Percentiles rank a stretch among this genome's conserved stretches.
phyloP scores from a whole-genome alignment of 345 rosid genomes.

The Eucalyptus fibrosa region DNA sequence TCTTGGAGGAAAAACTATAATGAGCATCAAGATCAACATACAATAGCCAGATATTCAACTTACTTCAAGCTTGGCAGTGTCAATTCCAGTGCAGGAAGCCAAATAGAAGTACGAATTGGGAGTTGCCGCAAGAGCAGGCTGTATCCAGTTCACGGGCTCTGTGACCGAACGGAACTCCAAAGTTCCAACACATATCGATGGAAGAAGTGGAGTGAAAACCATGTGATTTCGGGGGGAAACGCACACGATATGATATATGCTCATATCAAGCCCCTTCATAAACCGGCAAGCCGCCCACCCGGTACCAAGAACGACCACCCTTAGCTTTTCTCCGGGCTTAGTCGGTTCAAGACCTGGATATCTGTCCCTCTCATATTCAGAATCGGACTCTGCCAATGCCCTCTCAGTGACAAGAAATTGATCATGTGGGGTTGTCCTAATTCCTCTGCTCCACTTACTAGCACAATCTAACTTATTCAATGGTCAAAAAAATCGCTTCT shows the following conservation, averaged over 20 bases:
- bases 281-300: slow-evolving; percentile 79
- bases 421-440: slow-evolving; percentile 21
- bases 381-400: slow-evolving; percentile 16
- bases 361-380: slow-evolving; percentile 19
- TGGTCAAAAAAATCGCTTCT: not conserved
- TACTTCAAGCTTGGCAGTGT: slow-evolving; percentile 64
- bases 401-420: slow-evolving; percentile 17
- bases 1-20: not conserved
- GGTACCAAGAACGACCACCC: slow-evolving; percentile 65
- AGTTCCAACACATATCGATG: slow-evolving; percentile 37
- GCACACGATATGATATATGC: slow-evolving; percentile 45
- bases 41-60: not conserved
- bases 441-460: slow-evolving; percentile 34
- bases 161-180: slow-evolving; percentile 86
- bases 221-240: slow-evolving; percentile 72
- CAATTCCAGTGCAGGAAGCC: slow-evolving; percentile 68
- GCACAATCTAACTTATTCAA: not conserved
- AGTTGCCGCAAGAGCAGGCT: slow-evolving; percentile 54
- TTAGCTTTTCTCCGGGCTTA: not conserved
- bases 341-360: slow-evolving; percentile 53
- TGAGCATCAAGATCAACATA: not conserved
- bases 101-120: slow-evolving; percentile 74
- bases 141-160: slow-evolving; percentile 75
- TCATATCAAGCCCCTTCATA: slow-evolving; percentile 55
- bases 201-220: slow-evolving; percentile 35